Evolutionary conservation across 495 filamentous ascomycete genomes (phyloP), one percentile per base, ranked within the genome.

Genomic region (Penicillium mononematosum): DNA sequence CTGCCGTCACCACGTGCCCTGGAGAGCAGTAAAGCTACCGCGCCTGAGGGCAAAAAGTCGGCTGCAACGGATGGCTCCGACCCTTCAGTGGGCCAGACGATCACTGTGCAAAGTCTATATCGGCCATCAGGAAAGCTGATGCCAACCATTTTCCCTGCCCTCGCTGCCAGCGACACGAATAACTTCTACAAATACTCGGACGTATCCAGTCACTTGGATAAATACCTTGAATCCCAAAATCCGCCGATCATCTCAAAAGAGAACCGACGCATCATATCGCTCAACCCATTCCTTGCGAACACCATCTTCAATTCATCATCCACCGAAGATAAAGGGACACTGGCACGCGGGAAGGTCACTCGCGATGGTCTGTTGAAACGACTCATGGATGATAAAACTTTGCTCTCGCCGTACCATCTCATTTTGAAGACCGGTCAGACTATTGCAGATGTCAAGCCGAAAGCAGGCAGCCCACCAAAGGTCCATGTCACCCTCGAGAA

Each of bases 331-430:
- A 77, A 81, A 63, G 81, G 80, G 53, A 73, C 76, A 5, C 67
- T 88, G 8, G 78, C 82, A 19, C 80, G 83, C 34, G 82, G 84
- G 45, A 76, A 75, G 51, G 79, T 83, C 22, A 83, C 84, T 14
- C 84, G 86, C 3, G 87, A 89, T 56, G 75, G 74, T 11, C 81
- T 90, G 39, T 70, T 83, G 32, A 83, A 87, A 25, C 83, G 84
- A 19, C 65, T 90, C 4, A 55, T 83, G 11, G 74, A 81, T 55
- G 71, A 78, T 39, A 77, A 75, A 57, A 64, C 75, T 2, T 74
- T 85, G 8, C 80, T 82, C 27, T 64, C 70, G 22, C 71, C 69
- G 0, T 67, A 77, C 70, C 82, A 85, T 63, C 74, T 70, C 45
- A 82, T 90, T 34, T 70, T 88, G 0, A 82, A 80, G 27, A 73